Evolutionary conservation across 257 asterid genomes (phyloP).

Genomic region (Solanum sitiens): DNA sequence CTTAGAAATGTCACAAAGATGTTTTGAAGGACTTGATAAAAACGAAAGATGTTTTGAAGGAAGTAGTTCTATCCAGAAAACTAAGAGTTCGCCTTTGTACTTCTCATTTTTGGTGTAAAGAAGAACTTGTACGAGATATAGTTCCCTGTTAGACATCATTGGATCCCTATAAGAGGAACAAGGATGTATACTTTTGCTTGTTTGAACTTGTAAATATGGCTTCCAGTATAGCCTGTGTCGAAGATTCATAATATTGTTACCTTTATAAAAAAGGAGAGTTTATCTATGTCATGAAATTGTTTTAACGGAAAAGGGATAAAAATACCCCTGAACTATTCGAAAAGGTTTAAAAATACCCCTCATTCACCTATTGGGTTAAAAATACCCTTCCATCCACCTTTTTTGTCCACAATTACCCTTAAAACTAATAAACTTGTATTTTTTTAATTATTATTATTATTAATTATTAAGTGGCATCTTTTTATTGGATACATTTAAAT

Average conservation of each 20-base stretch:
- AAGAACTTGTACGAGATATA: neutral
- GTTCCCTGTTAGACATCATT: neutral
- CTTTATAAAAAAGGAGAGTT: neutral
- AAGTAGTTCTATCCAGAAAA: neutral
- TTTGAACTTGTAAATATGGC: neutral
- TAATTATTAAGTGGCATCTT: no score
- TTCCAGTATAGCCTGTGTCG: neutral
- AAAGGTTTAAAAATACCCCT: no score
- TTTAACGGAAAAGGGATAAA: no score
- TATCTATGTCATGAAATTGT: neutral
- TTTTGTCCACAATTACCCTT: no score
- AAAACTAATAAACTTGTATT: no score
- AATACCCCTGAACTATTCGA: no score
- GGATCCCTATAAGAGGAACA: neutral
- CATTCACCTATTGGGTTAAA: no score
- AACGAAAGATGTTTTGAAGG: neutral
- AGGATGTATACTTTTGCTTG: neutral
- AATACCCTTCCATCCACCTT: no score
- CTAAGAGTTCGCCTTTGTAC: neutral
- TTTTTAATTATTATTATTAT: no score
- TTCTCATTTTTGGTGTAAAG: neutral
- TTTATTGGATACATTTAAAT: no score
- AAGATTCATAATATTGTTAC: neutral
- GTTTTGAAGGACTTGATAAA: neutral
- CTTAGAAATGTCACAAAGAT: neutral